phyloP scores from a whole-genome alignment of 305 asterid genomes.

The Solanum chacoense region DNA sequence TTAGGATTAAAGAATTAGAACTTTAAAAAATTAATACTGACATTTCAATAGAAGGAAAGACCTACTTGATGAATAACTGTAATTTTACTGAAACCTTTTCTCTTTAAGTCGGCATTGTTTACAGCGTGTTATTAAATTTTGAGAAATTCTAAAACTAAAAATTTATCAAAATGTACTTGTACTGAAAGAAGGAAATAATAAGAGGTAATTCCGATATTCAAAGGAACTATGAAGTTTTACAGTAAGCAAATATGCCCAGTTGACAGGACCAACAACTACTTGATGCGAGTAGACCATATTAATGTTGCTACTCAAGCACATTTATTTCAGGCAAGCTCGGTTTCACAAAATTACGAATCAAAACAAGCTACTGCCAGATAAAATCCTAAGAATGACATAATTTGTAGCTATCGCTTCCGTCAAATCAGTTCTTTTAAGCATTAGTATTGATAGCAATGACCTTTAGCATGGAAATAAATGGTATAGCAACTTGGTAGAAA shows the following conservation, averaged over 20 bases:
- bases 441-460: background rate
- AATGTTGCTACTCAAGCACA: background rate
- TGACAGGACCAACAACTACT: background rate
- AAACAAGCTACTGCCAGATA: background rate
- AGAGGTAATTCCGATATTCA: background rate
- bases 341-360: background rate
- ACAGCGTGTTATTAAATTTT: background rate
- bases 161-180: background rate
- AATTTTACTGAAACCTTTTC: background rate
- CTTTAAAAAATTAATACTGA: background rate
- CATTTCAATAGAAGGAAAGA: background rate
- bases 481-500: background rate
- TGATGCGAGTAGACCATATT: background rate
- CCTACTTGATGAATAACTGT: background rate
- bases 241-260: background rate
- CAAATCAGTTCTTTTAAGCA: background rate
- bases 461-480: background rate
- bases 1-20: background rate
- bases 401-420: background rate
- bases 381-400: background rate
- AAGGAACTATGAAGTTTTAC: background rate
- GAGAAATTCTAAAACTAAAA: background rate
- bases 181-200: background rate
- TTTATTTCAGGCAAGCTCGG: background rate
- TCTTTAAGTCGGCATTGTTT: background rate